Base-by-base conservation (phyloP, 1,284 basidiomycete genomes). In the Puccinia novopanici region DNA sequence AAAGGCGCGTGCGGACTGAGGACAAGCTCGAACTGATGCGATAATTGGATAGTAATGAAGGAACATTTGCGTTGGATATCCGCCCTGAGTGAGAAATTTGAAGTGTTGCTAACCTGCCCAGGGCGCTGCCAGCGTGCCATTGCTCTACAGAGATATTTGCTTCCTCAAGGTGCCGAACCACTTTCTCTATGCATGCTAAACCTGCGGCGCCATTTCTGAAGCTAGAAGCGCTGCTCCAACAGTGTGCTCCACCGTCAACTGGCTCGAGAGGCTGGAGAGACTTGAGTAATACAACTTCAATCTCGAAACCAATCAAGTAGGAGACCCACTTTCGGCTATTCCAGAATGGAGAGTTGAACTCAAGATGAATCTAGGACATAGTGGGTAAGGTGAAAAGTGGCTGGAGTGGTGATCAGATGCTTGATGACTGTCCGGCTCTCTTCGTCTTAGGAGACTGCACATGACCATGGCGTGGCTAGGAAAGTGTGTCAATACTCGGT, bases 331-430 rank as follows among this genome's bases (percentile, higher is more conserved):
- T n/a, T 79, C 76, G 13, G 67, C 65, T n/a, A 79, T 68, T 30
- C 76, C 76, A 4, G 68, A 72, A 70, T 79, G 76, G 22, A 79
- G 68, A 45, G 76, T 79, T 24, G 76, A 79, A 52, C 76, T 79
- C 0, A 79, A 55, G 76, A 79, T 79, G 54, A 79, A 79, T 45
- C 76, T 37, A 13, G 76, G 76, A 55, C 76, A 79, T 40, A 79
- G 76, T n/a, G 76, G 76, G 68, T 79, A 79, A 5, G 76, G 76
- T 3, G 76, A 70, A 48, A 79, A 79, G 30, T 54, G 55, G 17
- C 27, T 63, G 55, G n/a, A 52, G 13, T 59, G 50, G 55, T 30
- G 57, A 30, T 70, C 40, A 54, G 48, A 40, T 52, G 34, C 24
- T 50, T 68, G 65, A 22, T 54, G 37, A 22, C 48, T 34, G 54